Conservation (phyloP, 139 green algal genomes). For the Volvox reticuliferus region DNA sequence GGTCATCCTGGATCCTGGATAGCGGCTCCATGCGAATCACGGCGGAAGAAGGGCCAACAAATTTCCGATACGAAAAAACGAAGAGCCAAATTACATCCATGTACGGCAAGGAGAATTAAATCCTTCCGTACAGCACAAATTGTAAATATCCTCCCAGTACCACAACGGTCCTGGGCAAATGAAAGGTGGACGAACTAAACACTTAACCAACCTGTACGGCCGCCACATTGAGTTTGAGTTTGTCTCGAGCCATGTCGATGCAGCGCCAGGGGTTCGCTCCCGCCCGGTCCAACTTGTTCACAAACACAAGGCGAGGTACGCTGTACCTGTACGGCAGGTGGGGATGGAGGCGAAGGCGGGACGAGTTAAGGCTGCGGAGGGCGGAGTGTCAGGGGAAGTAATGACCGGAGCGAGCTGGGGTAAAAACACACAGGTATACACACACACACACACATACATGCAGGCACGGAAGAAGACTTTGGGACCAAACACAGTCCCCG, state of each 20-base stretch:
- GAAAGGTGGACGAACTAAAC: no score
- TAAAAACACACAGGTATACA: neutral
- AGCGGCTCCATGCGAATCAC: no score
- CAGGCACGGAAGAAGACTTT: no score
- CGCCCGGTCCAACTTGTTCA: constrained; percentile 96
- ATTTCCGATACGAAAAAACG: no score
- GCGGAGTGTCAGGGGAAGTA: neutral
- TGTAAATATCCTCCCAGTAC: no score
- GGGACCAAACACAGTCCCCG: no score
- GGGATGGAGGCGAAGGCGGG: constrained; percentile 23
- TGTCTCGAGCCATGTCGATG: constrained; percentile 81
- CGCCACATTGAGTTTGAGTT: constrained; percentile 91
- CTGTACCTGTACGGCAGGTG: constrained; percentile 74
- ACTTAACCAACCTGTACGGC: constrained; percentile 80
- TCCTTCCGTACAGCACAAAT: no score
- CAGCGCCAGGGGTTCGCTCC: constrained; percentile 91
- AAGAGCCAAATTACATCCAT: no score
- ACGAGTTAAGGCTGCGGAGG: neutral
- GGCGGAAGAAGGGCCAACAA: no score
- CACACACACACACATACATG: neutral
- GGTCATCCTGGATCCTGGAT: no score
- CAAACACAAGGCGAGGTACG: constrained; percentile 93
- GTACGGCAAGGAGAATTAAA: no score
- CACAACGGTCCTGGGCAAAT: no score
- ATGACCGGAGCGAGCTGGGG: neutral